Percentiles rank a stretch among this genome's conserved stretches.
Conservation (phyloP, 108 stramenopile species). For the Nitzschia inconspicua region DNA sequence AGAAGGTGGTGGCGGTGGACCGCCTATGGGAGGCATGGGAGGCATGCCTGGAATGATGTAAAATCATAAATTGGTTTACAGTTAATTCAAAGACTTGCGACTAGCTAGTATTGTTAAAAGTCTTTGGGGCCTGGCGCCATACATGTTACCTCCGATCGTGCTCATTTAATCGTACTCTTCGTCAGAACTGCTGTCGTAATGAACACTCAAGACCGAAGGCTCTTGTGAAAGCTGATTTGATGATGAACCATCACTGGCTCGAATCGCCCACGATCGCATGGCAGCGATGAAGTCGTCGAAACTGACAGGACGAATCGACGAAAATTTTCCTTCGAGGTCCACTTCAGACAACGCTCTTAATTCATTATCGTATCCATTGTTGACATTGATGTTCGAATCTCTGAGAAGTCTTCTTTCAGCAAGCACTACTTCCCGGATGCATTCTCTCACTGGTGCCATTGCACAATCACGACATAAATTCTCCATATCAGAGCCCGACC, state of each 20-base stretch:
- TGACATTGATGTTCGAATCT: no score
- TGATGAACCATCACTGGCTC: no score
- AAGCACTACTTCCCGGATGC: conserved; percentile 65
- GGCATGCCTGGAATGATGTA: conserved; percentile 85
- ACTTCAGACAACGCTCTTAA: no score
- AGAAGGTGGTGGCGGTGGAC: conserved; percentile 58
- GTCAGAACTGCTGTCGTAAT: conserved; percentile 70
- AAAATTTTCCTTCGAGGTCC: no score
- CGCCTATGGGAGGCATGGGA: conserved; percentile 85
- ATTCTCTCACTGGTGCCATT: conserved; percentile 85
- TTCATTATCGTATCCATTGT: no score
- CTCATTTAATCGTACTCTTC: conserved; percentile 33
- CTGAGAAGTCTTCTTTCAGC: no score
- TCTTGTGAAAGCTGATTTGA: background rate
- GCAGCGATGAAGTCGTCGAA: conserved; percentile 69
- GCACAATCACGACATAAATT: conserved; percentile 75
- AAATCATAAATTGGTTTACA: no score
- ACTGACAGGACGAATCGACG: no score
- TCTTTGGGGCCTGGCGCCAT: no score
- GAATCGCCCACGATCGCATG: conserved; percentile 32
- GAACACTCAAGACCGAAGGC: conserved; percentile 1
- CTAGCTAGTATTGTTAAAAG: no score
- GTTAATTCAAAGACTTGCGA: no score
- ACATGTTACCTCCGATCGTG: background rate
- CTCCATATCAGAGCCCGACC: conserved; percentile 84